Evolutionary conservation across 148 eudicot species (phyloP), one percentile per base, ranked within the genome.

Genomic region (Rhododendron vialii): DNA sequence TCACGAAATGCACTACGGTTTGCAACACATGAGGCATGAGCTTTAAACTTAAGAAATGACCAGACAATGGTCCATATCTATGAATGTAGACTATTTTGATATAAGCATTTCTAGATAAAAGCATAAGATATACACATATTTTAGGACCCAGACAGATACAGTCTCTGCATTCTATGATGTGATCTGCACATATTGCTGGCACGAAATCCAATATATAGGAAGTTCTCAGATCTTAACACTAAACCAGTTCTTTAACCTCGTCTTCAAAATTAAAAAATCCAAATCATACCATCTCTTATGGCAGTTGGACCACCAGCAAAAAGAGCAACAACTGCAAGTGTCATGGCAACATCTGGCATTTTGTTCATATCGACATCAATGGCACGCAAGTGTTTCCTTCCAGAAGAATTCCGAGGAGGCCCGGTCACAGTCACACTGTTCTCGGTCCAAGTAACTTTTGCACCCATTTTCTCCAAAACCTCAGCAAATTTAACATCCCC

Each of bases 291-390:
- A 47, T 97, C 99, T 94, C 99, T 94, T 75, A 97, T 97, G 87
- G 96, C 82, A n/a, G 99, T 97, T 81, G 98, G 95, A 71, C 99
- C 98, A 87, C 94, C 98, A 1, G 98, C 98, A 84, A 90, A 97
- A 28, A 95, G 96, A 74, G 99, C 98, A 33, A 94, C 96, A 24
- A 97, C 99, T 43, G 99, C 99, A 75, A 97, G 95, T 50, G 99
- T 97, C 99, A 97, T 97, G 57, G 99, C 99, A 65, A 95, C 99
- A 91, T 95, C 99, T 63, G 98, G 99, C 99, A 95, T 97, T 89
- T 97, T 97, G 93, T 97, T 97, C 99, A 97, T 97, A 97, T 97
- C 94, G 67, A 97, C 96, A 83, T 95, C 99, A 86, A 97, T 41
- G 30, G 95, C 95, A 38, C 89, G 91, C 89, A 97, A 87, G 87